Conservation (phyloP, 2,329 filamentous ascomycete genomes). For the Pestalotiopsis sp. region DNA sequence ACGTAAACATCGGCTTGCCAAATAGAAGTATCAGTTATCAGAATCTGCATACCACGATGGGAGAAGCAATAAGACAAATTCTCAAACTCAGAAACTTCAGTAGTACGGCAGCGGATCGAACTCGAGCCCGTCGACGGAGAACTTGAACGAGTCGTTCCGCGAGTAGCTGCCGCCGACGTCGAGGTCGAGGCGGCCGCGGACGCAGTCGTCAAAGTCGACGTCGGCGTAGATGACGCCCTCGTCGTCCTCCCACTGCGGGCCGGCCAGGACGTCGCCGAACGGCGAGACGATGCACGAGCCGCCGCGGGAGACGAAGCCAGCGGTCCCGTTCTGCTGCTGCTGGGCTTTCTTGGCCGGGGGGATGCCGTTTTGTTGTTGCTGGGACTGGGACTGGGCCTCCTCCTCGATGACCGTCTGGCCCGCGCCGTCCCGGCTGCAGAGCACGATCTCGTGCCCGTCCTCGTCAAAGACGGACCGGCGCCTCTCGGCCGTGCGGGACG, state of each 20-base stretch:
- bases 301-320: constrained; percentile 66
- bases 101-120: constrained; percentile 59
- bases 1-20: neutral
- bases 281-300: constrained; percentile 84
- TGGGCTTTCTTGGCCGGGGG: neutral
- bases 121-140: constrained; percentile 62
- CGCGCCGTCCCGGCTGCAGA: constrained; percentile 26
- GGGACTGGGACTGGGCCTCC: constrained; percentile 22
- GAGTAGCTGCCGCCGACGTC: constrained; percentile 88
- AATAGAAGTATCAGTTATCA: neutral
- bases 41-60: neutral
- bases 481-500: constrained; percentile 26
- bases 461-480: constrained; percentile 51
- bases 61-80: too few species aligned
- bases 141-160: constrained; percentile 64
- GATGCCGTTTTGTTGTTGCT: neutral
- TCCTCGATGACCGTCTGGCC: constrained; percentile 20
- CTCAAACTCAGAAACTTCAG: neutral
- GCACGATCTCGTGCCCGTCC: constrained; percentile 59
- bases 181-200: constrained; percentile 78
- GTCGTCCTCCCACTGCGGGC: constrained; percentile 82
- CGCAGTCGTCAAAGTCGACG: constrained; percentile 86
- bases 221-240: constrained; percentile 70
- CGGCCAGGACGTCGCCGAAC: constrained; percentile 76
- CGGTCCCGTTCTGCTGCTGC: neutral